Evolutionary conservation across 2,329 filamentous ascomycete species (phyloP), one percentile per base, ranked within the genome.

Genomic region (Colletotrichum sp.): DNA sequence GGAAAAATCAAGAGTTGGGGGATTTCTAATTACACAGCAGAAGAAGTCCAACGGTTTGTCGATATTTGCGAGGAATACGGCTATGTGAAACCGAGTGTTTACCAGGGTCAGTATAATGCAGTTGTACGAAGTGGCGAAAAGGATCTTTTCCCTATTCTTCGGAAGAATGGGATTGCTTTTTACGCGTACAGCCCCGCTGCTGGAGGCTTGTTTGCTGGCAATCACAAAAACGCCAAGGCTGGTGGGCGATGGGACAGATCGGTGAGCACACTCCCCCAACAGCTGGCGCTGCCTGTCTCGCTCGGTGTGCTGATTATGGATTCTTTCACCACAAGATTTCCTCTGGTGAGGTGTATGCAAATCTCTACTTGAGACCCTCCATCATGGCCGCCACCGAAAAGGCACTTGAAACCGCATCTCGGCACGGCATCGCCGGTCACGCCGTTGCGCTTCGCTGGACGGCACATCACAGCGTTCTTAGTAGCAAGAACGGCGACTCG

Each of bases 31-130:
- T 89, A 85, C 77, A 81, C 82, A 0, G 84, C 84, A 2, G 82
- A 82, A 3, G 86, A 90, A 74, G 87, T 90, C 1, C 82, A 86
- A 66, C 71, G 83, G 60, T 82, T 89, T 5, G 70, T 87, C 39
- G 80, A 83, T 12, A 84, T 89, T 15, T 90, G 88, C 77, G 82
- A 86, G 48, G 75, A 84, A 21, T 80, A 84, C 6, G 84, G 83
- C 2, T 88, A 80, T 30, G 82, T 87, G 16, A 83, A 83, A 71
- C 88, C 88, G 0, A 82, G 80, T 6, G 85, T 88, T 5, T 90
- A 88, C 75, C 85, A 90, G 77, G 87, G 88, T 3, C 82, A 85
- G 9, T 90, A 90, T 79, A 88, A 89, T 70, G 81, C 85, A 9
- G 79, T 90, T 15, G 82, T 83, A 5, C 82, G 88, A 60, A 80